Evolutionary conservation across 1,284 basidiomycete species (phyloP), one percentile per base, ranked within the genome.

Genomic region (Ustilago hordei): DNA sequence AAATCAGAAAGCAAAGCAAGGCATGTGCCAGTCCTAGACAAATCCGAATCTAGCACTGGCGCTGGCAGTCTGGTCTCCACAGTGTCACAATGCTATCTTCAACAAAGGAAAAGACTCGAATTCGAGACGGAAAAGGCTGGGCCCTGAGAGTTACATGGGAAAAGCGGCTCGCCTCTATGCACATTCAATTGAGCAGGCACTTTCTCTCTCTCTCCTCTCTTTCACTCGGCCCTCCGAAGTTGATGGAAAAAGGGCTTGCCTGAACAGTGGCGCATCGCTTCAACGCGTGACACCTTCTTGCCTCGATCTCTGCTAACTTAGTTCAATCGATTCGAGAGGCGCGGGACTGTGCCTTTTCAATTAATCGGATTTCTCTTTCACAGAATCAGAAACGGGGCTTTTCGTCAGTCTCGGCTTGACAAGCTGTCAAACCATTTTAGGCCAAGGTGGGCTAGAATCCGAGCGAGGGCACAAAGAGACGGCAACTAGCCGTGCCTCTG

Each of bases 391-490:
- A 13, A 8, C 8, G 6, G 15, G 23, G 48, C 48, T 31, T n/a
- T 5, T 31, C 8, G 11, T 1, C 28, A 50, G 48, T 50, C 28
- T 31, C 4, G 28, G 9, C 13, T 13, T 32, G 31, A 50, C 31
- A 12, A 50, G 48, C 48, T 50, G 48, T 50, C 48, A 50, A 39
- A 15, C 28, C 3, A 15, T 50, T 8, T 50, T 17, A 45, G 41
- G 41, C 41, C 41, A 50, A n/a, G 23, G 6, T 15, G 54, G 54
- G 60, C 52, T 63, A 63, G 45, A 63, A 56, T 56, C 45, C 34
- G 55, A 32, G 8, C 53, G n/a, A 38, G n/a, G 19, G 8, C n/a
- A 55, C 43, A 54, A 12, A 54, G 39, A 45, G 28, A n/a, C 52
- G 57, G 41, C 63, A 56, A 28, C 23, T 28, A 28, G 23, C 23